Percentiles rank a stretch among this genome's conserved stretches.
phyloP scores from a whole-genome alignment of 345 rosid genomes.

The Populus nigra region DNA sequence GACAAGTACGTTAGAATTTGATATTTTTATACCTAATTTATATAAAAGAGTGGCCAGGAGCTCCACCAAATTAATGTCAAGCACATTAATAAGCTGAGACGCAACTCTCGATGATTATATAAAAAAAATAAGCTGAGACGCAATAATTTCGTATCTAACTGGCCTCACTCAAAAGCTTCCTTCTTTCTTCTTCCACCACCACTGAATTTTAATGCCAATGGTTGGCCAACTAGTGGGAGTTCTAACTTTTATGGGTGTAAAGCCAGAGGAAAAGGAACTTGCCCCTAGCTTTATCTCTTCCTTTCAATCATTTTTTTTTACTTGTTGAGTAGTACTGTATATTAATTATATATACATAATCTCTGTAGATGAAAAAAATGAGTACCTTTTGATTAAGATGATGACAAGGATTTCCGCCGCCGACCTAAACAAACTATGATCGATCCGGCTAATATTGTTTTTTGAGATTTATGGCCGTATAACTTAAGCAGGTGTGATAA shows the following conservation, averaged over 20 bases:
- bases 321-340: not conserved
- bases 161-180: not conserved
- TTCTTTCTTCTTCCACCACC: not conserved
- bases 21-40: not conserved
- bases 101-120: too few species aligned
- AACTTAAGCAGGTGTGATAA: too few species aligned
- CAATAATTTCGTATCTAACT: not conserved
- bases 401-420: not conserved
- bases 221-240: not conserved
- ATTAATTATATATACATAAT: not conserved
- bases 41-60: not conserved
- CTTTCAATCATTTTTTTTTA: not conserved
- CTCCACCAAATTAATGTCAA: not conserved
- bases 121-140: too few species aligned
- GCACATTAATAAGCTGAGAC: not conserved
- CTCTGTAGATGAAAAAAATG: not conserved
- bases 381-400: not conserved
- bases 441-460: not conserved
- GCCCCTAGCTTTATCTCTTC: not conserved
- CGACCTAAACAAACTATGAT: not conserved
- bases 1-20: not conserved
- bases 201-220: not conserved
- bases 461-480: not conserved
- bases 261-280: not conserved
- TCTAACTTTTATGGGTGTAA: not conserved